These are phyloP conservation scores for Paraleonurus japonicus DNA, from an alignment of 257 asterid genomes.

Conservation along the genomic window DNA sequence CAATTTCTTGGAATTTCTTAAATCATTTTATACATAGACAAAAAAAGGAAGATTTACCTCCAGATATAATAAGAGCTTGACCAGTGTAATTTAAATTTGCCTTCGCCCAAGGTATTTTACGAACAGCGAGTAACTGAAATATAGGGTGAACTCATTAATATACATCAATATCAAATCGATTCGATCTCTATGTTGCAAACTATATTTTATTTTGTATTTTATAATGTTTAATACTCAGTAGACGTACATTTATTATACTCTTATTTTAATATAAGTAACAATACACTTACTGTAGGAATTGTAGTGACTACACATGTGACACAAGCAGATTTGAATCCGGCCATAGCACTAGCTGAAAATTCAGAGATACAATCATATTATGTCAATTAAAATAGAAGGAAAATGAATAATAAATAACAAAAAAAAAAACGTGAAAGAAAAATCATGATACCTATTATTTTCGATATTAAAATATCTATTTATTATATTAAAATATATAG, in stretches of 20 bases:
- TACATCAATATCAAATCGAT: not conserved
- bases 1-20: not conserved
- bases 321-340: slow-evolving; percentile 35
- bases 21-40: too few species aligned
- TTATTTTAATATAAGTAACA: too few species aligned
- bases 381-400: not conserved
- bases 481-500: too few species aligned
- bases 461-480: too few species aligned
- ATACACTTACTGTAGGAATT: slow-evolving; percentile 20
- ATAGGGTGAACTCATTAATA: not conserved
- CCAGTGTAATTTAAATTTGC: slow-evolving; percentile 44
- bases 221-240: not conserved
- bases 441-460: too few species aligned
- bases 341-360: slow-evolving; percentile 27
- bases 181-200: not conserved
- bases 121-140: slow-evolving; percentile 35
- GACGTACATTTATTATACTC: too few species aligned
- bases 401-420: not conserved
- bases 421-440: not conserved
- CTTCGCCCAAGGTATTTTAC: slow-evolving; percentile 45
- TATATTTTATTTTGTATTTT: not conserved
- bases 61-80: slow-evolving; percentile 46
- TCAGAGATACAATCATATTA: not conserved
- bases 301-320: slow-evolving; percentile 28
- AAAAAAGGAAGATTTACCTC: too few species aligned